These are phyloP conservation scores for Scutellaria baicalensis DNA, from an alignment of 257 asterid genomes.

Conservation along the genomic window DNA sequence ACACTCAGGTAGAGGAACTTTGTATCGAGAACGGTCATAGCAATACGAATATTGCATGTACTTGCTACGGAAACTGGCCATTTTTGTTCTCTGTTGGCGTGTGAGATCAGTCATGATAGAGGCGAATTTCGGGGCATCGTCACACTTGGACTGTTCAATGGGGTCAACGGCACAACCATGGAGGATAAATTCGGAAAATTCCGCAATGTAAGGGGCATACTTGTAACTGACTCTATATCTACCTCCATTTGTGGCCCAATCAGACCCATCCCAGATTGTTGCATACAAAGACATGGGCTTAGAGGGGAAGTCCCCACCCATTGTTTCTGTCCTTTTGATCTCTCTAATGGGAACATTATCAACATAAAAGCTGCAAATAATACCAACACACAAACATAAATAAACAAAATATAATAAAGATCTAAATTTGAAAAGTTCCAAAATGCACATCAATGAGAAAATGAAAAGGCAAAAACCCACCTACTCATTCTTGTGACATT, in stretches of 20 bases:
- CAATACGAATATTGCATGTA: conserved; percentile 75
- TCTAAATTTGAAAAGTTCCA: neutral
- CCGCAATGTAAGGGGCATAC: conserved; percentile 61
- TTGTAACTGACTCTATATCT: conserved; percentile 61
- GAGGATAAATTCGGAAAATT: conserved; percentile 64
- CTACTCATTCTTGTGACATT: conserved; percentile 10
- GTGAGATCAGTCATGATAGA: conserved; percentile 34
- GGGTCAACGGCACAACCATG: conserved; percentile 77
- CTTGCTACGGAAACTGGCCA: conserved; percentile 53
- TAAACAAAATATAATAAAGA: conserved; percentile 17
- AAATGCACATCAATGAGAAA: neutral
- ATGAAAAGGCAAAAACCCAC: neutral
- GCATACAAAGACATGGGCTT: conserved; percentile 82
- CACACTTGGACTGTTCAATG: conserved; percentile 39
- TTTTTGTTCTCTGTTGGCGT: conserved; percentile 28
- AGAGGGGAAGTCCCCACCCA: conserved; percentile 87
- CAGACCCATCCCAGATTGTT: conserved; percentile 90
- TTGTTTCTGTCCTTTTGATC: conserved; percentile 49
- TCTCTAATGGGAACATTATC: conserved; percentile 79
- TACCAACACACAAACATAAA: conserved; percentile 7
- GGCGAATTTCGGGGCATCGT: conserved; percentile 9
- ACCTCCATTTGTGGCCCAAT: conserved; percentile 89
- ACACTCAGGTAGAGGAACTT: conserved; percentile 51
- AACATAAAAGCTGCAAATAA: conserved; percentile 61
- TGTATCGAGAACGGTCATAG: conserved; percentile 61